These are phyloP conservation scores for Trichosporon sp. DNA, from an alignment of 1,284 basidiomycete species.

Conservation along the genomic window DNA sequence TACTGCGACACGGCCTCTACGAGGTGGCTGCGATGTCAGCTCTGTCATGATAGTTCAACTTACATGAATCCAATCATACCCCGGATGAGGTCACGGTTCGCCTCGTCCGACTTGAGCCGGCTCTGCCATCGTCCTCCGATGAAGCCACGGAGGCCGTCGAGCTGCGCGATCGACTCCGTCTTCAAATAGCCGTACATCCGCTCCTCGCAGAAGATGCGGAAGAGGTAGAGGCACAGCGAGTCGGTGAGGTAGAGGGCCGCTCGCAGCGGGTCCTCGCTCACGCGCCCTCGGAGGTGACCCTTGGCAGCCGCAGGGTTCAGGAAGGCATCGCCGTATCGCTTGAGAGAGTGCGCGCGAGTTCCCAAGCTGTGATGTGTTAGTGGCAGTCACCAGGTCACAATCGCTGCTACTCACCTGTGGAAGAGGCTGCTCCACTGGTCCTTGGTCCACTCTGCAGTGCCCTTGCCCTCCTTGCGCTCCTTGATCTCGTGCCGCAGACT, in stretches of 20 bases:
- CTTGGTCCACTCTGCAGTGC: constrained; percentile 18
- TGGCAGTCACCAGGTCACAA: background rate
- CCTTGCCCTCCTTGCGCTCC: constrained; percentile 2
- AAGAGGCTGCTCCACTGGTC: constrained; percentile 15
- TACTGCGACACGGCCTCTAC: constrained; percentile 42
- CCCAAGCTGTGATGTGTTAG: constrained; percentile 17
- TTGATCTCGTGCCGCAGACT: constrained; percentile 20
- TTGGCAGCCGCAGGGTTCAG: constrained; percentile 22
- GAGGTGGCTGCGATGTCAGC: constrained; percentile 28
- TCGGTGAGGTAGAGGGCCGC: constrained; percentile 50
- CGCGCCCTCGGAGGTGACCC: constrained; percentile 18
- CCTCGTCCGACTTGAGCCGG: constrained; percentile 19
- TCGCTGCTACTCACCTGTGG: background rate
- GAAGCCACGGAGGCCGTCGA: constrained; percentile 30
- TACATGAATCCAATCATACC: constrained; percentile 46
- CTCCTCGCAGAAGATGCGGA: constrained; percentile 52
- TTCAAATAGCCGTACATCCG: constrained; percentile 31
- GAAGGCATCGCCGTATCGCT: constrained; percentile 42
- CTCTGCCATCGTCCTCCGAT: constrained; percentile 34
- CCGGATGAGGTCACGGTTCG: constrained; percentile 24
- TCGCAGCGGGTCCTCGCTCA: constrained; percentile 33
- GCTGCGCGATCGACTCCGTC: constrained; percentile 26
- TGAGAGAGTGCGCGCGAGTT: constrained; percentile 29
- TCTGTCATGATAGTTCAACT: constrained; percentile 9
- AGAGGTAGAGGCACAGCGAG: constrained; percentile 51